Evolutionary conservation across 1,139 yeast genomes (phyloP).

Genomic region (Sugiyamaella japonica): DNA sequence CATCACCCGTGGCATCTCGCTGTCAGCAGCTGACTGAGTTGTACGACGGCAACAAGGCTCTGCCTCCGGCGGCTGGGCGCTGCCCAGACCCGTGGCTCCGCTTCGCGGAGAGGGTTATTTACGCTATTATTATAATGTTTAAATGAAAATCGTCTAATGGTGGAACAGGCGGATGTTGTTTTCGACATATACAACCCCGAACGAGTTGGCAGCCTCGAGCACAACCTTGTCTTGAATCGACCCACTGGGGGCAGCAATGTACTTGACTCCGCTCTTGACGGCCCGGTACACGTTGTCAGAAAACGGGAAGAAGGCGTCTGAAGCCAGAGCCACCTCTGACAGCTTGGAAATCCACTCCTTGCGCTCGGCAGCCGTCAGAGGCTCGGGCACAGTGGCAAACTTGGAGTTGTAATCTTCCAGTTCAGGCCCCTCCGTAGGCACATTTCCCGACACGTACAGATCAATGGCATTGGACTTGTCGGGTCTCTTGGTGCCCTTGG

Average conservation of each 20-base stretch:
- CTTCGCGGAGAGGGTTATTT: neutral
- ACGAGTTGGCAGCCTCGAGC: constrained; percentile 89
- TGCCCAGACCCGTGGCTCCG: constrained; percentile 8
- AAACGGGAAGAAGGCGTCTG: constrained; percentile 99
- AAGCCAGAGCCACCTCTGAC: constrained; percentile 83
- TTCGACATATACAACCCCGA: constrained; percentile 85
- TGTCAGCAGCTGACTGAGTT: constrained; percentile 1
- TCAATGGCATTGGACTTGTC: constrained; percentile 98
- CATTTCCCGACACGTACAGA: constrained; percentile 84
- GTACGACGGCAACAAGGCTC: no score
- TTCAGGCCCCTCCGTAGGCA: constrained; percentile 91
- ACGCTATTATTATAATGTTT: constrained; percentile 6
- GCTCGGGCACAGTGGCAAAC: constrained; percentile 78
- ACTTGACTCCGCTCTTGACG: constrained; percentile 92
- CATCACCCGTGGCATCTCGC: constrained; percentile 18
- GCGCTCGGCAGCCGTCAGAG: constrained; percentile 81
- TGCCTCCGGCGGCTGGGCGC: constrained; percentile 1
- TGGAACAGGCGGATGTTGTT: constrained; percentile 97
- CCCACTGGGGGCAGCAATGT: constrained; percentile 94
- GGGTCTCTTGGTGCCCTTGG: constrained; percentile 97
- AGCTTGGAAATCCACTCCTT: constrained; percentile 80
- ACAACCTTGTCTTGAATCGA: constrained; percentile 98
- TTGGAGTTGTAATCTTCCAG: constrained; percentile 87
- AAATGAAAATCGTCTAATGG: constrained; percentile 51
- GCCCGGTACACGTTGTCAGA: constrained; percentile 99